phyloP scores from a whole-genome alignment of 2,329 filamentous ascomycete genomes.

The Neopestalotiopsis sp. region DNA sequence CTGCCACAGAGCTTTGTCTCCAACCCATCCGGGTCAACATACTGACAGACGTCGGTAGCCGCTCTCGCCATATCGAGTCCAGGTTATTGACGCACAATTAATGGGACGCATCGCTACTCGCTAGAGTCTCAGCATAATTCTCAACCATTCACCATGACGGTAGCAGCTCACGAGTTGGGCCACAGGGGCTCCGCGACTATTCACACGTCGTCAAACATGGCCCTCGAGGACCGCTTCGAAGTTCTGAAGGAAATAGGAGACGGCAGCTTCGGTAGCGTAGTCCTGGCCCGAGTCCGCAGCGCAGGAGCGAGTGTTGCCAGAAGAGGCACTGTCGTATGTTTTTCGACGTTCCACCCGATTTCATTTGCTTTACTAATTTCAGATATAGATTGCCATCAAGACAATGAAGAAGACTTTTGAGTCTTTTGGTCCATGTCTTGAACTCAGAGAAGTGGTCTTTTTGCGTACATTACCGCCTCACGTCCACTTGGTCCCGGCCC shows the following conservation, averaged over 20 bases:
- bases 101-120: constrained; percentile 22
- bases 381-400: constrained; percentile 88
- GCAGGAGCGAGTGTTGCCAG: constrained; percentile 89
- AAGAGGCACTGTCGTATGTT: constrained; percentile 87
- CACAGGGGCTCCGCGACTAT: constrained; percentile 68
- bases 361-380: constrained; percentile 1
- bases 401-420: constrained; percentile 99
- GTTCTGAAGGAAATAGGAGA: constrained; percentile 98
- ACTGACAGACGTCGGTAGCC: neutral
- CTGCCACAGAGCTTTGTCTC: constrained; percentile 42
- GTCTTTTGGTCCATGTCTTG: constrained; percentile 86
- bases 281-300: constrained; percentile 87
- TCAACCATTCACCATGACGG: constrained; percentile 67
- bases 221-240: constrained; percentile 93
- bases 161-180: constrained; percentile 74
- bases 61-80: constrained; percentile 21
- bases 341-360: too few relatives aligned
- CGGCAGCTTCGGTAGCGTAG: constrained; percentile 97
- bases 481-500: constrained; percentile 90
- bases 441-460: constrained; percentile 97
- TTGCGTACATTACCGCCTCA: constrained; percentile 87
- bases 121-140: constrained; percentile 23
- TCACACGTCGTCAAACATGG: constrained; percentile 53
- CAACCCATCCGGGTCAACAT: neutral
- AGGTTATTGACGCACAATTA: constrained; percentile 19